Evolutionary conservation across 768 basidiomycete species (phyloP), one percentile per base, ranked within the genome.

Genomic region (Tephrocybe sp.): DNA sequence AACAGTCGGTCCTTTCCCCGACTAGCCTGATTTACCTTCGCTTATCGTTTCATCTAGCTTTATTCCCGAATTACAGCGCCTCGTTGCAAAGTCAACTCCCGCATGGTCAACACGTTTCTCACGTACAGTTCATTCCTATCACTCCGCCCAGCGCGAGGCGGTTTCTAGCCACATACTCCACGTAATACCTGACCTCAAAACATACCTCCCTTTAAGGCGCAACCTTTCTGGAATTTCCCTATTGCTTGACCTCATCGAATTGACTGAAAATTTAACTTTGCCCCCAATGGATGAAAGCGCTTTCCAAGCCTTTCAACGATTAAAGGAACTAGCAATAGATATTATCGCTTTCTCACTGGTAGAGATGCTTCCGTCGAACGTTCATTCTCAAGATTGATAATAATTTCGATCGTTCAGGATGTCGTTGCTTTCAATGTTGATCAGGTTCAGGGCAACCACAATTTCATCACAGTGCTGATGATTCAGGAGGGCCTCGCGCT

Each of bases 311-410:
- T 50, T 79, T 12, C 50, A 46, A 19, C 60, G 61, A 12, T 57
- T 84, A 8, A 70, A 67, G 33, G 60, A 68, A 23, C 59, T 69
- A 42, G 78, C 78, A 1, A 68, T 72, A 8, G 74, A 84, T 56
- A 68, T 85, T 39, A 72, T 82, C 11, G 70, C 72, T 6, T 76
- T 76, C 69, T 75, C 79, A n/a, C 66, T 75, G 66, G 85, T 85
- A 62, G 38, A 68, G 40, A 61, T 52, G 32, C 32, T 48, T 49
- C 30, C 32, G 41, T 45, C 44, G 14, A 20, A 33, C 39, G n/a
- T 32, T 41, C 8, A 45, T 36, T n/a, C 30, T 53, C 40, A 32
- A 44, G 38, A 19, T 46, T 51, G 26, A 26, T n/a, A 45, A 44
- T 55, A 11, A 23, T n/a, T n/a, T 38, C 31, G 17, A 49, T 22